Percentiles rank a stretch among this genome's conserved stretches.
phyloP scores from a whole-genome alignment of 164 flowering plant species.

The Protea cynaroides region DNA sequence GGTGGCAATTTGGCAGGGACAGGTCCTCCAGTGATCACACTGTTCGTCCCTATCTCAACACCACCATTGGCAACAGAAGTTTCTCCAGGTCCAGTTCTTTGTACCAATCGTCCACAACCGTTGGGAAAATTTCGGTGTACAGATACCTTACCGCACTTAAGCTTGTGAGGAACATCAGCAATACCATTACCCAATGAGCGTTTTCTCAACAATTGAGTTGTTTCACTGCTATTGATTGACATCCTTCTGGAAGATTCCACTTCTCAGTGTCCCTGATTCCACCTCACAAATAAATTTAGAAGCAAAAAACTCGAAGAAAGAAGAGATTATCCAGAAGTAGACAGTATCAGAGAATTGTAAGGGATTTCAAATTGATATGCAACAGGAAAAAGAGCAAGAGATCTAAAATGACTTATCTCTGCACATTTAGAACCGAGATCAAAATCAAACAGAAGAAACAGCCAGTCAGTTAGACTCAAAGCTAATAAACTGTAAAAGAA shows the following conservation, averaged over 20 bases:
- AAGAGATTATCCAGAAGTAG: not conserved
- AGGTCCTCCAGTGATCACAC: constrained; percentile 4
- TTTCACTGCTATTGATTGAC: not conserved
- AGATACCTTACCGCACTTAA: constrained; percentile 45
- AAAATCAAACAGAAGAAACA: too few species aligned
- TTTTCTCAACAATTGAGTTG: constrained; percentile 3
- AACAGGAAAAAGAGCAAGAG: too few species aligned
- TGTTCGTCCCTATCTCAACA: not conserved
- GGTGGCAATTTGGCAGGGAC: not conserved
- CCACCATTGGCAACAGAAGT: not conserved
- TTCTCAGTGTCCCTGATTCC: constrained; percentile 11
- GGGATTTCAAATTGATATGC: not conserved
- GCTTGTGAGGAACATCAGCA: constrained; percentile 17
- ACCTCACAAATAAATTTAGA: constrained; percentile 1
- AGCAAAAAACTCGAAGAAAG: not conserved
- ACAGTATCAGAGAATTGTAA: not conserved
- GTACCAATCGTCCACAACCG: constrained; percentile 37
- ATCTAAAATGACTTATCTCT: too few species aligned
- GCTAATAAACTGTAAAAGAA: too few species aligned
- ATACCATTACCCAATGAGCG: constrained; percentile 16
- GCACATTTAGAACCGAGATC: too few species aligned
- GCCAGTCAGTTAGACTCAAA: too few species aligned
- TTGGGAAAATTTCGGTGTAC: constrained; percentile 50
- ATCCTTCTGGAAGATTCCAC: constrained; percentile 10
- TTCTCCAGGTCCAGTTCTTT: not conserved